These are phyloP conservation scores for Clitopilus hobsonii DNA, from an alignment of 768 basidiomycete genomes.

Conservation along the genomic window DNA sequence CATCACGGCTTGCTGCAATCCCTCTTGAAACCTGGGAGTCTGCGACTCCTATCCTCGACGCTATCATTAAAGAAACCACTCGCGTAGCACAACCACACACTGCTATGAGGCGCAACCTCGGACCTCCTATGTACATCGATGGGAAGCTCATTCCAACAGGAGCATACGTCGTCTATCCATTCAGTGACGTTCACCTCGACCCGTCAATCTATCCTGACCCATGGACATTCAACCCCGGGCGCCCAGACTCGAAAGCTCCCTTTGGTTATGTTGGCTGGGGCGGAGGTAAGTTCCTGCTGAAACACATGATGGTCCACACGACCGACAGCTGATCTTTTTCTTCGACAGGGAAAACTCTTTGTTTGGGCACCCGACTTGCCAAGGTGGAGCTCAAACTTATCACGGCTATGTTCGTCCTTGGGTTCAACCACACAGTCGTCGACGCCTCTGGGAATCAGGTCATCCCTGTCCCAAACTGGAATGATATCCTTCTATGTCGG, in stretches of 20 bases:
- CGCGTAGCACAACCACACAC: slow-evolving; percentile 76
- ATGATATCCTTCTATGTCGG: slow-evolving; percentile 66
- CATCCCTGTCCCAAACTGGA: slow-evolving; percentile 63
- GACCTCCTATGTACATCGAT: slow-evolving; percentile 66
- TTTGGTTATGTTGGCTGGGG: slow-evolving; percentile 77
- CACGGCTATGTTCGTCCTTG: slow-evolving; percentile 61
- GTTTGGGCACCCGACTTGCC: slow-evolving; percentile 72
- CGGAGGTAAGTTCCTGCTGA: slow-evolving; percentile 49
- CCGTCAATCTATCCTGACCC: slow-evolving; percentile 69
- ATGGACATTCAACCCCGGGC: slow-evolving; percentile 70
- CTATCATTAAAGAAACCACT: slow-evolving; percentile 71
- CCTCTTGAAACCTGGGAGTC: slow-evolving; percentile 70
- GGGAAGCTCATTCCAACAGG: slow-evolving; percentile 68
- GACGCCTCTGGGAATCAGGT: slow-evolving; percentile 45
- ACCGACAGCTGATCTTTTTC: slow-evolving; percentile 6
- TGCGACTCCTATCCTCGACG: slow-evolving; percentile 65
- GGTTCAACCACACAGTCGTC: slow-evolving; percentile 55
- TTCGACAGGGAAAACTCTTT: slow-evolving; percentile 57
- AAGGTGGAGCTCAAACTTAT: slow-evolving; percentile 71
- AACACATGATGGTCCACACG: slow-evolving; percentile 8
- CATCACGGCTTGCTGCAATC: slow-evolving; percentile 48
- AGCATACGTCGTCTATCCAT: slow-evolving; percentile 74
- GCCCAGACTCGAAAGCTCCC: slow-evolving; percentile 40
- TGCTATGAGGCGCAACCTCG: slow-evolving; percentile 77
- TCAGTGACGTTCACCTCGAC: slow-evolving; percentile 75